These are phyloP conservation scores for Bolboschoenus planiculmis DNA, from an alignment of 176 grass and related monocot genomes.

Conservation along the genomic window DNA sequence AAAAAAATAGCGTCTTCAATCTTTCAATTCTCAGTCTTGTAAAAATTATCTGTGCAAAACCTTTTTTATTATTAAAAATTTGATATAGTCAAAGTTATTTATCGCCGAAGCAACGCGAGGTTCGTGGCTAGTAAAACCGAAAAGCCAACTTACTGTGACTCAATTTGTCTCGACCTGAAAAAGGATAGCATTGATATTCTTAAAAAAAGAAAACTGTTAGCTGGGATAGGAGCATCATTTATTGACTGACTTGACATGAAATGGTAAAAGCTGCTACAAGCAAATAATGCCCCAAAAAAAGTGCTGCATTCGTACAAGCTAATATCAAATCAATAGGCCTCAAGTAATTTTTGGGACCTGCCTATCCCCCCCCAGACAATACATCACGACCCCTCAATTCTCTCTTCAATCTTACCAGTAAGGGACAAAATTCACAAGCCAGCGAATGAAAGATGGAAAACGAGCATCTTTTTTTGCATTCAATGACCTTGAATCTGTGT, in stretches of 20 bases:
- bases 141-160: neutral
- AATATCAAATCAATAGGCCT: neutral
- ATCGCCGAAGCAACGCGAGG: too few species aligned
- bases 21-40: too few species aligned
- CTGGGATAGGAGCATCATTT: neutral
- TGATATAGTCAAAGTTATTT: too few species aligned
- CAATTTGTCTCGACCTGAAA: neutral
- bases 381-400: neutral
- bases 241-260: conserved; percentile 9
- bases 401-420: neutral
- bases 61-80: too few species aligned
- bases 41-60: too few species aligned
- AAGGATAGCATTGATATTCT: neutral
- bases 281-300: neutral
- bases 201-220: neutral
- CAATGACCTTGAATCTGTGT: neutral
- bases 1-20: too few species aligned
- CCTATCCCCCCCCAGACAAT: neutral
- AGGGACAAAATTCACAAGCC: neutral
- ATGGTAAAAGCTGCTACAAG: neutral
- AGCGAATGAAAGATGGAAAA: neutral
- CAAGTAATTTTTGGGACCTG: neutral
- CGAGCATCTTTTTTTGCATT: conserved; percentile 1
- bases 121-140: too few species aligned
- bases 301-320: neutral